Conservation (phyloP, 2,329 filamentous ascomycete species). For the Beauveria varroae region DNA sequence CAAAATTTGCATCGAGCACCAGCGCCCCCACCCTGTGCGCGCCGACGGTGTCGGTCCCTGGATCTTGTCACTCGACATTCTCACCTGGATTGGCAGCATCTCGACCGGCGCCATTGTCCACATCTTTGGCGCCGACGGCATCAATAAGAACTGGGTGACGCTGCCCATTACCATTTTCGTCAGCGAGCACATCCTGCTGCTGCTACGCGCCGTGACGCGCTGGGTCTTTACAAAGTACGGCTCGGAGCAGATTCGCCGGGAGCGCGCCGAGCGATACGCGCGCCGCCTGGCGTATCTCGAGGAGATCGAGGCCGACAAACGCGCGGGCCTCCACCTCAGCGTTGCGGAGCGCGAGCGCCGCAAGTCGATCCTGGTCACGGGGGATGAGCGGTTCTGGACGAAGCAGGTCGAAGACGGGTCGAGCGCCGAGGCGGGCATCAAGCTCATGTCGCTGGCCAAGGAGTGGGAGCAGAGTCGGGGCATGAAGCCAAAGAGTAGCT, state of each 20-base stretch:
- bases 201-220: slow-evolving; percentile 40
- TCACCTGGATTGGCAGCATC: slow-evolving; percentile 66
- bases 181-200: slow-evolving; percentile 64
- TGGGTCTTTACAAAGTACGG: slow-evolving; percentile 30
- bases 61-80: slow-evolving; percentile 58
- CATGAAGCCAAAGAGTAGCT: slow-evolving; percentile 6
- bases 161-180: slow-evolving; percentile 65
- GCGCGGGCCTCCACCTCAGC: slow-evolving; percentile 23
- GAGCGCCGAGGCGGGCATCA: slow-evolving; percentile 26
- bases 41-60: slow-evolving; percentile 70
- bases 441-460: slow-evolving; percentile 24
- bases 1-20: slow-evolving; percentile 68
- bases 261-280: slow-evolving; percentile 32
- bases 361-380: slow-evolving; percentile 27
- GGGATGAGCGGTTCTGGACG: slow-evolving; percentile 32
- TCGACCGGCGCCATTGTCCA: slow-evolving; percentile 67
- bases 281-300: slow-evolving; percentile 30
- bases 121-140: slow-evolving; percentile 55
- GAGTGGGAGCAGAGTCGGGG: slow-evolving; percentile 11
- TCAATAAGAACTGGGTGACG: slow-evolving; percentile 50
- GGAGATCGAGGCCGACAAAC: slow-evolving; percentile 32
- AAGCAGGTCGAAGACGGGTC: slow-evolving; percentile 33
- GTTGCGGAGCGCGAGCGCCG: slow-evolving; percentile 30
- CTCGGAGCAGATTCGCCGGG: slow-evolving; percentile 32
- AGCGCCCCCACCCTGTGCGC: slow-evolving; percentile 60